Evolutionary conservation across 73 alveolate genomes (phyloP), one percentile per base, ranked within the genome.

Genomic region (Paramecium primaurelia): DNA sequence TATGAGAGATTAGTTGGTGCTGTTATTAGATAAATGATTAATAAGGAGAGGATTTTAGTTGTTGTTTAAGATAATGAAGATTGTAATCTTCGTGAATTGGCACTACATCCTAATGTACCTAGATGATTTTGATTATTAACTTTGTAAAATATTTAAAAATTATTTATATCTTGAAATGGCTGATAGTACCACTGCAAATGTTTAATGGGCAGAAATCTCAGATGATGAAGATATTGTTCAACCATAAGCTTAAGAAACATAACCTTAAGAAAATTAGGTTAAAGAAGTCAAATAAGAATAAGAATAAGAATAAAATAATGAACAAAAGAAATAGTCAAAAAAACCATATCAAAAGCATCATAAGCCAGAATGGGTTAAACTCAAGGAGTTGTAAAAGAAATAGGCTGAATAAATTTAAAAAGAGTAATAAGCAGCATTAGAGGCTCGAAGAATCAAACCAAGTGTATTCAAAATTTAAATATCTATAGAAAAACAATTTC

Each of bases 111-210:
- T 3, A 80, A 80, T 36, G 14, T 25, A 40, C 42, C 49, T 22
- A 34, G 91, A 32, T 80, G 91, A 80, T 77, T 77, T 11, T 58
- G 49, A 49, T 18, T 54, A 54, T 54, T 54, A 54, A 54, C 69
- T 54, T 54, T 54, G 32, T 54, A 54, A 54, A 49, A 54, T 54
- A 54, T 54, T 54, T 54, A 54, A 54, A 54, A 54, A 54, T 54
- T 18, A 54, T 54, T 64, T 64, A 64, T 64, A 64, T 64, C 84
- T 64, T 64, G 49, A 64, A 64, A 64, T 64, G 84, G 84, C 84
- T 12, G 84, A 64, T 0, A 28, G 51, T 32, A 64, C 84, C 12
- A 64, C 84, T 8, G 51, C 51, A 32, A 64, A 64, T 64, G 84
- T 64, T 32, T 28, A 28, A 28, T 64, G 84, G 84, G 84, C 84